Evolutionary conservation across 2,329 filamentous ascomycete species (phyloP), one percentile per base, ranked within the genome.

Genomic region (Xylariaceae sp.): DNA sequence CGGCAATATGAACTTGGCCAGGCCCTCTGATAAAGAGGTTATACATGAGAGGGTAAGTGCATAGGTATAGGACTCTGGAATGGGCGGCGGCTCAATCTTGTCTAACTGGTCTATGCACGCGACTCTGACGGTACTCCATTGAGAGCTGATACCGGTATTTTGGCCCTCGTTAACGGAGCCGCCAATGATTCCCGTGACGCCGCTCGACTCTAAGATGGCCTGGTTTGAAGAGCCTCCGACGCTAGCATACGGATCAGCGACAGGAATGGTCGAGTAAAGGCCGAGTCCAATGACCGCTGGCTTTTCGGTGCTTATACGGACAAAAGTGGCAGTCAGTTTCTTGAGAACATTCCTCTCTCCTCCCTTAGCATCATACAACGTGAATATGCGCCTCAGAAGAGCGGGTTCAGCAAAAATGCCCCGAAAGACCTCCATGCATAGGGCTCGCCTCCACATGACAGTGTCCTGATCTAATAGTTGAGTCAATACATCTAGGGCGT

Each of bases 31-130:
- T 48, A 99, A 81, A 1, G 86, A 90, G 44, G 88, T 92, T 56
- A 99, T 87, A 66, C 92, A 97, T 2, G 89, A 87, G 42, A 99
- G 74, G 1, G 92, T 88, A 47, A 99, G 76, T 59, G 88, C 90
- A 72, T 96, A 97, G 6, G 96, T 80, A 65, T 99, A 99, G 0
- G 94, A 96, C 58, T 96, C 92, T 0, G 94, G 94, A 27, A 95
- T 81, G 0, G 76, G 64, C 3, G 92, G 91, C 0, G 92, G 81
- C 47, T 96, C 91, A 0, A 84, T 82, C 70, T 97, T 99, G 73
- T 99, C 94, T 26, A 97, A 81, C 60, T 96, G 89, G 64, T 99
- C 94, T 58, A 97, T 89, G 66, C 90, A 96, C 4, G 91, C 87
- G 8, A 91, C 87, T 48, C 90, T 83, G 58, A 96, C 81, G 9